phyloP scores from a whole-genome alignment of 345 rosid species.

The Rhodomyrtus tomentosa region DNA sequence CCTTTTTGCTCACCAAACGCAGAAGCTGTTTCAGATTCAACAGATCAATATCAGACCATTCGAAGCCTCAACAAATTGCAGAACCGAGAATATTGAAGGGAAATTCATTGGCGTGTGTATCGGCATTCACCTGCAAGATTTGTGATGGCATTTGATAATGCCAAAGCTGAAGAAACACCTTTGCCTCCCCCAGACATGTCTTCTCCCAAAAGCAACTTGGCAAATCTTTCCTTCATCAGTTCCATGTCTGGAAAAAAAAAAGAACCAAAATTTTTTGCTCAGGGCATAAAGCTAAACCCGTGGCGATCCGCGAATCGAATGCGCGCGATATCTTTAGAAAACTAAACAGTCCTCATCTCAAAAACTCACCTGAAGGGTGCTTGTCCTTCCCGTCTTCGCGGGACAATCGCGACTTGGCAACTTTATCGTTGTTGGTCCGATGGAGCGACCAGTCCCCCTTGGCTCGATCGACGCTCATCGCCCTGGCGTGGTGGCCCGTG shows the following conservation, averaged over 20 bases:
- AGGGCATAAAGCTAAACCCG: neutral
- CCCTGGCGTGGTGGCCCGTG: slow-evolving; percentile 31
- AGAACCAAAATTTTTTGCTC: neutral
- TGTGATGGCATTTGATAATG: slow-evolving; percentile 41
- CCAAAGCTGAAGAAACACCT: slow-evolving; percentile 68
- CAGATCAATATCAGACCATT: neutral
- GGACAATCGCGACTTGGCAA: slow-evolving; percentile 12
- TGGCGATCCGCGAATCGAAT: neutral
- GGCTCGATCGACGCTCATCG: slow-evolving; percentile 24
- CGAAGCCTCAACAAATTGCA: neutral
- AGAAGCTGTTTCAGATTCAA: slow-evolving; percentile 11
- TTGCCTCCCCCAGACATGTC: slow-evolving; percentile 76
- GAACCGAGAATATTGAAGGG: neutral
- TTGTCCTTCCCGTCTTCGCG: slow-evolving; percentile 9
- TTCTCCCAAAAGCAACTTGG: slow-evolving; percentile 56
- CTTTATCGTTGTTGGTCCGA: slow-evolving; percentile 10
- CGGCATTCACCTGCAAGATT: slow-evolving; percentile 10
- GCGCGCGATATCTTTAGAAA: neutral
- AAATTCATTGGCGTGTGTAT: neutral
- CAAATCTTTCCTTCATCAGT: slow-evolving; percentile 59
- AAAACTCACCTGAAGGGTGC: slow-evolving; percentile 12
- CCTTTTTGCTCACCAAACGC: slow-evolving; percentile 18
- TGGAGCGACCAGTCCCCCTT: slow-evolving; percentile 3
- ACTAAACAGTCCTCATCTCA: neutral
- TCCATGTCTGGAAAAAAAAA: slow-evolving; percentile 38